Conservation (phyloP, 2,329 filamentous ascomycete species). For the Acrodontium crateriforme region DNA sequence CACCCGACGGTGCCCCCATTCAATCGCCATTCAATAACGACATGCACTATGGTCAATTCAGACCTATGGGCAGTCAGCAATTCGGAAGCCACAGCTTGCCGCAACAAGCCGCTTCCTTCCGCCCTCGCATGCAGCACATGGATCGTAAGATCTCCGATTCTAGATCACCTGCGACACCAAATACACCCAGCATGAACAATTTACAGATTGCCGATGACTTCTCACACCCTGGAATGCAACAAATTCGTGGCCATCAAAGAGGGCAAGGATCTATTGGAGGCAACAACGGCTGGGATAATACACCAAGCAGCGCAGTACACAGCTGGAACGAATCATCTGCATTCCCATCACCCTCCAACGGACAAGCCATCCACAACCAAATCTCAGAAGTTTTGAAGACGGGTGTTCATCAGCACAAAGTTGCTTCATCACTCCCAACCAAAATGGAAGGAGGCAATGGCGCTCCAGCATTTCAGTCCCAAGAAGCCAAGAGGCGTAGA, state of each 20-base stretch:
- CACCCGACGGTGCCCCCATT: conserved; percentile 80
- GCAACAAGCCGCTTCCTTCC: conserved; percentile 14
- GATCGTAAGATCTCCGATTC: conserved; percentile 55
- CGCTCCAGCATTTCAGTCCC: conserved; percentile 49
- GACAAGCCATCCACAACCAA: conserved; percentile 49
- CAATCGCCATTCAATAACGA: conserved; percentile 72
- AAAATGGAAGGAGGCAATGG: conserved; percentile 54
- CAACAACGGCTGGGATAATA: conserved; percentile 72
- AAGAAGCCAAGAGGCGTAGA: conserved; percentile 85
- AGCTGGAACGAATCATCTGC: conserved; percentile 77
- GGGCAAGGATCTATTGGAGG: conserved; percentile 34
- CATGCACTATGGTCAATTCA: conserved; percentile 67
- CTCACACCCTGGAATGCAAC: conserved; percentile 19
- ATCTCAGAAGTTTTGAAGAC: conserved; percentile 74
- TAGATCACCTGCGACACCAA: conserved; percentile 72
- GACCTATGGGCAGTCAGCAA: conserved; percentile 35
- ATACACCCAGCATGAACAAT: conserved; percentile 62
- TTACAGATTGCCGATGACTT: conserved; percentile 53
- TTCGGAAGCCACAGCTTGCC: conserved; percentile 19
- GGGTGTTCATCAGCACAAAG: conserved; percentile 39
- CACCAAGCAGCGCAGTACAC: conserved; percentile 55
- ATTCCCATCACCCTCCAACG: conserved; percentile 67
- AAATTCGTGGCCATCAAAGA: conserved; percentile 44
- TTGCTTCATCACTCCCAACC: conserved; percentile 57
- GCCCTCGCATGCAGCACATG: conserved; percentile 24